Evolutionary conservation across 2,329 filamentous ascomycete genomes (phyloP), one percentile per base, ranked within the genome.

Genomic region (Rutstroemia sp.): DNA sequence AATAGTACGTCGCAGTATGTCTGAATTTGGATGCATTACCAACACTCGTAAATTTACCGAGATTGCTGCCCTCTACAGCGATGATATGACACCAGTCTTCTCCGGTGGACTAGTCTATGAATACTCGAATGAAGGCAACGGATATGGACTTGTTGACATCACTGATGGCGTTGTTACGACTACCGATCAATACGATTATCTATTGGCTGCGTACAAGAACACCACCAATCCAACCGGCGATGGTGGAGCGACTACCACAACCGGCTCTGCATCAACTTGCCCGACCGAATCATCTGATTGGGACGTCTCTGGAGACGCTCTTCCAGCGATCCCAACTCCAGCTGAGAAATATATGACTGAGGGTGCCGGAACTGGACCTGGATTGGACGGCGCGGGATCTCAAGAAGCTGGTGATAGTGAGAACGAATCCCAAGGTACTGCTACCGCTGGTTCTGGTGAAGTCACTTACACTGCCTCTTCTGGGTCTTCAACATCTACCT

Each of bases 41-140:
- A 90, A 88, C 77, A 81, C 77, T 58, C 92, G 92, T 65, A 78
- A 86, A 67, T 99, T 96, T 69, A 77, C 83, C 60, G 92, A 96
- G 75, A 75, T 96, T 50, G 73, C 73, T 51, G 79, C 92, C 42
- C 78, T 99, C 57, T 97, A 96, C 85, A 82, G 77, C 73, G 73
- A 73, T 21, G 71, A 95, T 58, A 97, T 97, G 92, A 90, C 87
- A 3, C 64, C 72, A 17, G 90, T 96, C 67, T 97, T 96, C 80
- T 96, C 92, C 44, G 92, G 94, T 67, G 94, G 92, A 71, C 82
- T 99, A 38, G 88, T 96, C 72, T 99, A 96, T 76, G 92, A 99
- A 74, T 99, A 96, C 78, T 86, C 87, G 10, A 75, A 88, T 67
- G 90, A 94, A 73, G 78, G 79, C 59, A 89, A 85, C 74, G 78